Evolutionary conservation across 148 eudicot species (phyloP).

Genomic region (Limonium bicolor): DNA sequence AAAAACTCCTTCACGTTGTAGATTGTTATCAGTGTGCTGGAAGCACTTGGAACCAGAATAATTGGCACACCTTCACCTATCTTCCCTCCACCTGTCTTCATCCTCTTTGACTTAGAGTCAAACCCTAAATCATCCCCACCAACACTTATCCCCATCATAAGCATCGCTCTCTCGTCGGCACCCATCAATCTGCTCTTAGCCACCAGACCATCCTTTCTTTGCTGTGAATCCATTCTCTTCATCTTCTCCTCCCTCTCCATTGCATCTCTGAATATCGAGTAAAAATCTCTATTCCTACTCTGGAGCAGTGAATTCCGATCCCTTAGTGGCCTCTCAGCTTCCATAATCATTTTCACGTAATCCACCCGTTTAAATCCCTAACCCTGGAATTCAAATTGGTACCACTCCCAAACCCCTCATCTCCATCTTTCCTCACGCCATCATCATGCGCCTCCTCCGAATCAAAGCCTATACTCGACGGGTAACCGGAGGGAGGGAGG

Average conservation of each 20-base stretch:
- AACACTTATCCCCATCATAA: too few species aligned
- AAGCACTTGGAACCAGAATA: conserved; percentile 83
- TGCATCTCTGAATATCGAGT: conserved; percentile 31
- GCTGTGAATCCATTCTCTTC: conserved; percentile 47
- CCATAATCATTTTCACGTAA: conserved; percentile 24
- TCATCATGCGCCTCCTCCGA: not conserved
- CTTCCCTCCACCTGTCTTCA: conserved; percentile 57
- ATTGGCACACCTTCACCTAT: conserved; percentile 93
- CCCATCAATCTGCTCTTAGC: conserved; percentile 34
- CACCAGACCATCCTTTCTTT: conserved; percentile 66
- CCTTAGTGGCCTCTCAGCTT: conserved; percentile 47
- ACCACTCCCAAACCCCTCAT: not conserved
- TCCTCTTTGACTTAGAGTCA: conserved; percentile 32
- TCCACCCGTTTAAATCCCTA: conserved; percentile 8
- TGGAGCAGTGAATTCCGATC: conserved; percentile 50
- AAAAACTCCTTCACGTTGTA: conserved; percentile 93
- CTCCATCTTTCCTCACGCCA: conserved; percentile 2
- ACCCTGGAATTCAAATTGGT: conserved; percentile 7
- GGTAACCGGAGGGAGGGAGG: conserved; percentile 1
- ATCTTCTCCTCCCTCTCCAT: conserved; percentile 65
- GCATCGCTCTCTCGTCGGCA: conserved; percentile 25
- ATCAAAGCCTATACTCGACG: conserved; percentile 1
- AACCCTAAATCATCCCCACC: conserved; percentile 26
- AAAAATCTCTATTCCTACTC: conserved; percentile 52
- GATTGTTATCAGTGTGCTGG: conserved; percentile 72